Base-by-base conservation (phyloP, 805 yeast genomes). In the Cyberlindnera maclurae region DNA sequence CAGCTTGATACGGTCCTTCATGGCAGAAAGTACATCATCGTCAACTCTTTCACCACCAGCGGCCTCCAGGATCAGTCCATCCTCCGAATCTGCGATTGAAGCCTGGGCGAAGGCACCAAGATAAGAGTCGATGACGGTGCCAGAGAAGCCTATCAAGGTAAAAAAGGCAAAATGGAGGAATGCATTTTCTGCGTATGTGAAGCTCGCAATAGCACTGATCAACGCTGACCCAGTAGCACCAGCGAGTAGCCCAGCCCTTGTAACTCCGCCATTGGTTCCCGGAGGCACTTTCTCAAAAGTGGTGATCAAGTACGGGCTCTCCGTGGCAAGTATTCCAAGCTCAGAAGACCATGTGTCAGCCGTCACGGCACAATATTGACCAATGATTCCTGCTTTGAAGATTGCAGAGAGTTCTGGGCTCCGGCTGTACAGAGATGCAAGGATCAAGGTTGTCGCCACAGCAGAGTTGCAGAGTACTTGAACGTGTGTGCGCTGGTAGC, bases 301-400 rank as follows among this genome's bases (percentile, higher is more conserved):
- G 6, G 71, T 66, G 39, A 68, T 65, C 26, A 68, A 52, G 16
- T 64, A 45, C 4, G 74, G 72, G 3, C 46, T 39, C 13, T 57
- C 36, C 20, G 44, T 51, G 1, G 73, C 64, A 15, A 68, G 47
- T 9, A 69, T 67, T 2, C 74, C 74, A 15, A 68, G 49, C 39
- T 68, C 74, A 2, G 71, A 65, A 4, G 74, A 68, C 68, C 69
- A 68, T 0, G 73, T 67, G 41, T 68, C 73, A 5, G 73, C 64
- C 5, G 62, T 64, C 15, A 65, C 73, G 2, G 70, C 70, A 5
- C 64, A 62, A 40, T 69, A 69, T 29, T 68, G 71, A 5, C 54
- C 50, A 26, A 52, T 47, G 7, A 54, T 39, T 3, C 60, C 63
- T 8, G 52, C 48, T 28, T 43, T 59, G 33, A 48, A 44, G 36